Evolutionary conservation across 768 basidiomycete species (phyloP), one percentile per base, ranked within the genome.

Genomic region (Tylopilus felleus): DNA sequence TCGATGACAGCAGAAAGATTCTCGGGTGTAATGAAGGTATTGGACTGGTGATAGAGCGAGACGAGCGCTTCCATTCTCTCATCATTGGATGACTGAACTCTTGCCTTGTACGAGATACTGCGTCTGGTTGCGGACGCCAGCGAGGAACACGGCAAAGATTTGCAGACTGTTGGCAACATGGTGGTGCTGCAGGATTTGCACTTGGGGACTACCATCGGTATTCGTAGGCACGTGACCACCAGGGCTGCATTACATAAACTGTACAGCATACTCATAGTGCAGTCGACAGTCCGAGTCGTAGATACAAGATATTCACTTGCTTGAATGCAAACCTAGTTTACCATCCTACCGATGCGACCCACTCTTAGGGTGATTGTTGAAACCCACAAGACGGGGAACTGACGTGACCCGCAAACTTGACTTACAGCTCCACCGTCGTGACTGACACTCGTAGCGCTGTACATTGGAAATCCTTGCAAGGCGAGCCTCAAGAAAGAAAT

Each of bases 31-130:
- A 93, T 79, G 73, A 88, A 90, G 2, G 75, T 72, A 52, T 81
- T 81, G 46, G 84, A 73, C 72, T 89, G 82, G 74, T 93, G 89
- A 74, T 91, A 92, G 49, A 92, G 79, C 10, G 82, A 77, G 57
- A 90, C 79, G 57, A 91, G 83, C 4, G 87, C 84, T 55, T 86
- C 85, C 74, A 90, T 75, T 72, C 74, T 78, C 39, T 51, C 51
- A 47, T 71, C 61, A 47, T 60, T 55, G 17, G 59, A 49, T 5
- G 62, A 59, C 47, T 59, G 62, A 14, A 40, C 3, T n/a, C 46
- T 60, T 33, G 53, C 49, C 31, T 52, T 69, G 49, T 60, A 63
- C 10, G 68, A 71, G 14, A 53, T 38, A 19, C 44, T 27, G 39
- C 68, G 68, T 46, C 47, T 60, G 45, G 47, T 46, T 16, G 41